A percentile compares a stretch with the other conserved stretches of the same genome.
These are phyloP conservation scores for Nakazawaea laoshanensis DNA, from an alignment of 805 yeast genomes.

Conservation along the genomic window DNA sequence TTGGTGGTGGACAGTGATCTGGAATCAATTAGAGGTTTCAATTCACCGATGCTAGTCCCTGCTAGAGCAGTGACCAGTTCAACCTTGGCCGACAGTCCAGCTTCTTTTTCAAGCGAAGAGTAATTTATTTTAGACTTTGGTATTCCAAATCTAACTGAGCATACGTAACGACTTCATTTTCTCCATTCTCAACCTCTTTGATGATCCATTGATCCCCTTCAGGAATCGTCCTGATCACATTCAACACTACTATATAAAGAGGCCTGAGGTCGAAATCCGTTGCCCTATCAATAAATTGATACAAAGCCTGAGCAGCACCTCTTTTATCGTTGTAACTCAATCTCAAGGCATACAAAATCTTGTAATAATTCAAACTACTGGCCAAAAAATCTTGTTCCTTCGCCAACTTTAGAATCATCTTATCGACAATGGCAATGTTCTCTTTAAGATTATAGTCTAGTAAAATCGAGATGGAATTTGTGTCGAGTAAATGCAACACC, in stretches of 20 bases:
- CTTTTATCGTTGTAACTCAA: slow-evolving; percentile 40
- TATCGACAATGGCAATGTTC: slow-evolving; percentile 5
- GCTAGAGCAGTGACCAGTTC: slow-evolving; percentile 1
- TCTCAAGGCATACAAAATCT: slow-evolving; percentile 44
- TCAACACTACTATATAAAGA: slow-evolving; percentile 27
- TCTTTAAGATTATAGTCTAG: slow-evolving; percentile 2
- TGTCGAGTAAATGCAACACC: slow-evolving; percentile 8
- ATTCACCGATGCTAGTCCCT: slow-evolving; percentile 7
- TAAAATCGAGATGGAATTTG: slow-evolving; percentile 1
- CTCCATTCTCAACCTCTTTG: slow-evolving; percentile 13
- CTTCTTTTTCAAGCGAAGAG: no score
- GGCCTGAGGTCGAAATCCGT: slow-evolving; percentile 9
- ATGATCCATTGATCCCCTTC: slow-evolving; percentile 33
- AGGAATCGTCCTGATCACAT: slow-evolving; percentile 26
- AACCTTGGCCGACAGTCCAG: slow-evolving; percentile 7
- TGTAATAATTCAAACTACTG: slow-evolving; percentile 30
- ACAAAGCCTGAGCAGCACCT: slow-evolving; percentile 36
- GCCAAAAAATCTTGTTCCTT: slow-evolving; percentile 4
- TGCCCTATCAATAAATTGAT: slow-evolving; percentile 28
- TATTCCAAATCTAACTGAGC: slow-evolving; percentile 14
- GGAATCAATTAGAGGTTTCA: slow-evolving; percentile 4
- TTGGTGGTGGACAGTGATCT: slow-evolving; percentile 4
- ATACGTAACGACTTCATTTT: slow-evolving; percentile 13
- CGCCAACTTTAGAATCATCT: slow-evolving; percentile 5
- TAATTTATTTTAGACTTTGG: no score